Evolutionary conservation across 495 filamentous ascomycete genomes (phyloP).

Genomic region (Aspergillus biplanus): DNA sequence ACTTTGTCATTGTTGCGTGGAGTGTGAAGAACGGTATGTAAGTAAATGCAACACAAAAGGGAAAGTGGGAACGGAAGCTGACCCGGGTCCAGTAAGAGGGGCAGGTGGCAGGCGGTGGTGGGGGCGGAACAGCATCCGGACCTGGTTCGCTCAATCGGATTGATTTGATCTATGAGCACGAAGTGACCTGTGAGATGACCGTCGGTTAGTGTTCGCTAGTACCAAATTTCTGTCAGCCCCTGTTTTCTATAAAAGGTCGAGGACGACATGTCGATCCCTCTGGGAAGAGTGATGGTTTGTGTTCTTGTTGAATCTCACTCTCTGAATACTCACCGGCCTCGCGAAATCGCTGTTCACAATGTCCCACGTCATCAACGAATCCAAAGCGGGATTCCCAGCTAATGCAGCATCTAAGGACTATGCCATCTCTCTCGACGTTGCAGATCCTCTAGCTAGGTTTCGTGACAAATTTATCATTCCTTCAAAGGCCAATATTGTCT

Average conservation of each 20-base stretch:
- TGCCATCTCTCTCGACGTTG: conserved; percentile 65
- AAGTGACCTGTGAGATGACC: background rate
- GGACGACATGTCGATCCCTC: background rate
- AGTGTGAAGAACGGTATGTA: background rate
- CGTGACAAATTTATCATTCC: conserved; percentile 84
- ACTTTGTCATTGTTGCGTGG: background rate
- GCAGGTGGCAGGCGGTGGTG: background rate
- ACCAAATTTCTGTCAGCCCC: background rate
- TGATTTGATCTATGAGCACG: background rate
- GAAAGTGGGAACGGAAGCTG: conserved; percentile 4
- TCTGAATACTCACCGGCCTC: background rate
- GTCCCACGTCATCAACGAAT: conserved; percentile 22
- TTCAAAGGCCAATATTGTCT: conserved; percentile 74
- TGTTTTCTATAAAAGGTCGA: background rate
- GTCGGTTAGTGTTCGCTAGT: background rate
- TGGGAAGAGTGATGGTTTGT: background rate
- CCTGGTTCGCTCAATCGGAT: conserved; percentile 1
- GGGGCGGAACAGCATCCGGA: conserved; percentile 22
- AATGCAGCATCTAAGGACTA: conserved; percentile 53
- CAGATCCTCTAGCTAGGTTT: conserved; percentile 68
- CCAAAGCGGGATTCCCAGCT: conserved; percentile 40
- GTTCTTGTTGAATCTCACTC: background rate
- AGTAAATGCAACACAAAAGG: background rate
- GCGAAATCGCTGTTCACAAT: conserved; percentile 12
- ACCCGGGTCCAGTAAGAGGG: conserved; percentile 1